A percentile compares a stretch with the other conserved stretches of the same genome.
Conservation (phyloP, 768 basidiomycete genomes). For the Mycena pura region DNA sequence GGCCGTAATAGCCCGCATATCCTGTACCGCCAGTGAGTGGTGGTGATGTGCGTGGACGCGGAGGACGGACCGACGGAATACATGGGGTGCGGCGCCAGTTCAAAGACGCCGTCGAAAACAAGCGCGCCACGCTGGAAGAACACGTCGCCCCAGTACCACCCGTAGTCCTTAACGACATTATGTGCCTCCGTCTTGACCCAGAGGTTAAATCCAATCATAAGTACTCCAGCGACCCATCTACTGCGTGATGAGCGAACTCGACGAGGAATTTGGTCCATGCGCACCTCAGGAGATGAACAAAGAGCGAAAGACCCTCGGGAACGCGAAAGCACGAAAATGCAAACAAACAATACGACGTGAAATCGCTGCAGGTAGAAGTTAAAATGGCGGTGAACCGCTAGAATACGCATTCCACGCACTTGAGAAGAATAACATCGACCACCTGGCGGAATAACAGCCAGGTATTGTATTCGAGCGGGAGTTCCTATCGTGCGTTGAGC, state of each 20-base stretch:
- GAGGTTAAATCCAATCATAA: slow-evolving; percentile 91
- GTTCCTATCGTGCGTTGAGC: slow-evolving; percentile 55
- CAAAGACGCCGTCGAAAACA: slow-evolving; percentile 98
- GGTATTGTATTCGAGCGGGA: slow-evolving; percentile 93
- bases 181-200: slow-evolving; percentile 99
- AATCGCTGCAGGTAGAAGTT: slow-evolving; percentile 68
- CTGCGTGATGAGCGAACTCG: slow-evolving; percentile 3
- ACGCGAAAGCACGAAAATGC: slow-evolving; percentile 92
- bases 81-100: slow-evolving; percentile 94
- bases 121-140: slow-evolving; percentile 93
- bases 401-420: slow-evolving; percentile 58
- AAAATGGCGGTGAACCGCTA: not conserved
- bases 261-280: slow-evolving; percentile 12
- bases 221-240: slow-evolving; percentile 88
- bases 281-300: slow-evolving; percentile 81
- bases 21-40: slow-evolving; percentile 47
- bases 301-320: slow-evolving; percentile 74
- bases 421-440: slow-evolving; percentile 96
- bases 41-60: slow-evolving; percentile 18
- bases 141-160: slow-evolving; percentile 96
- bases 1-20: slow-evolving; percentile 97
- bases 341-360: slow-evolving; percentile 93
- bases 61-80: slow-evolving; percentile 83
- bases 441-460: slow-evolving; percentile 96
- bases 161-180: slow-evolving; percentile 96